Base-by-base conservation (phyloP, 441 rosid genomes). In the Populus tomentosa region DNA sequence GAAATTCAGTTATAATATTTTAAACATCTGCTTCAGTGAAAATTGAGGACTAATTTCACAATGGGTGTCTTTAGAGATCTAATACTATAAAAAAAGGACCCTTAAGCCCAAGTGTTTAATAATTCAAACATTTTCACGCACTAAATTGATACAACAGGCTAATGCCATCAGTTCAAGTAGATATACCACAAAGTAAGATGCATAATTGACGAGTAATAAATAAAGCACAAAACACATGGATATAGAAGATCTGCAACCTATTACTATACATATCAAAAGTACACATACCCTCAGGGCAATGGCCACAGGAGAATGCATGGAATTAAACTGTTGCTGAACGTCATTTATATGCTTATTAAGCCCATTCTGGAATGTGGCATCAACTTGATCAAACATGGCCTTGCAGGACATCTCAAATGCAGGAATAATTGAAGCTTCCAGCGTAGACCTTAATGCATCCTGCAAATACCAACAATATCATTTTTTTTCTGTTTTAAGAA, bases 321-420 rank as follows among this genome's bases (percentile, higher is more conserved):
- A 86, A 67, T 92, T 95, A 78, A 86, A 87, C 72, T 86, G 95
- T 80, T 90, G 91, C 78, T 88, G 95, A 76, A 86, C 82, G 65
- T 88, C 83, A 82, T 75, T 78, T 71, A 88, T 79, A 80, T 89
- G 91, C 79, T 89, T 75, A 36, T 65, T 40, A 59, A 92, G 83
- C 59, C 94, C 94, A 62, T 87, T 87, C 78, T 86, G 95, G 73
- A 92, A 84, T 79, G 97, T 78, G 28, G 84, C 80, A 81, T 92
- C 94, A 71, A 92, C 84, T 83, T 89, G 93, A 80, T 89, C 91
- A 72, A 92, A 92, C 95, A 90, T 85, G 26, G 94, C 82, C 83
- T 92, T 89, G 89, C 95, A 92, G 70, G 94, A 88, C 85, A 86
- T 77, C 86, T 92, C 94, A 83, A 92, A 92, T 38, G 94, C 93